phyloP scores from a whole-genome alignment of 129 eudicot species.

The Silybum marianum region DNA sequence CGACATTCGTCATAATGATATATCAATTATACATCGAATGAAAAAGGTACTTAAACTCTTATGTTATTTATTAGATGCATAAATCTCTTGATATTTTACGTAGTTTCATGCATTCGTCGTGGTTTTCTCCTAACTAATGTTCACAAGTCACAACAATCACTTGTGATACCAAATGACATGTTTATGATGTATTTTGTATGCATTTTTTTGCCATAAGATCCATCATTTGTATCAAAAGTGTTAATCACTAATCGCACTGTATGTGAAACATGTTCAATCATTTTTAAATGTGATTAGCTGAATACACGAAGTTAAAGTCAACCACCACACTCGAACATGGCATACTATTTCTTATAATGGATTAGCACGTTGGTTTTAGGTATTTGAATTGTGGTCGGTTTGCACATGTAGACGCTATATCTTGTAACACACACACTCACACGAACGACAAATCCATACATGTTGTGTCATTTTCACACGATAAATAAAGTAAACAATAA shows the following conservation, averaged over 20 bases:
- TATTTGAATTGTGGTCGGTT: neutral
- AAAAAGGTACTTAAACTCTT: neutral
- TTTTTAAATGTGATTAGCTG: too few species aligned
- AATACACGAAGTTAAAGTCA: too few species aligned
- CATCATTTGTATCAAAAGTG: too few species aligned
- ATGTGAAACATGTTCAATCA: too few species aligned
- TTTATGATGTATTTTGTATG: too few species aligned
- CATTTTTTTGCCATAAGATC: too few species aligned
- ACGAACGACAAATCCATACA: neutral
- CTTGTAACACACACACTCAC: neutral
- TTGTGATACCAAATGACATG: too few species aligned
- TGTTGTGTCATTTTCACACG: neutral
- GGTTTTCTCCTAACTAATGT: neutral
- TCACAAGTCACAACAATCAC: neutral
- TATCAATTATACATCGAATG: neutral
- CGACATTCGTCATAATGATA: neutral
- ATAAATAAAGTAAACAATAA: neutral
- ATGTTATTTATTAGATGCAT: neutral
- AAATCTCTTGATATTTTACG: neutral
- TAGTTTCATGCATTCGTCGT: neutral
- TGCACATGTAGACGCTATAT: neutral
- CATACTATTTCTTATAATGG: too few species aligned
- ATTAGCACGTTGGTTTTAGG: neutral
- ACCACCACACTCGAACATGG: too few species aligned
- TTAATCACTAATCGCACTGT: too few species aligned